These are phyloP conservation scores for Perilla frutescens DNA, from an alignment of 257 asterid genomes.

Conservation along the genomic window DNA sequence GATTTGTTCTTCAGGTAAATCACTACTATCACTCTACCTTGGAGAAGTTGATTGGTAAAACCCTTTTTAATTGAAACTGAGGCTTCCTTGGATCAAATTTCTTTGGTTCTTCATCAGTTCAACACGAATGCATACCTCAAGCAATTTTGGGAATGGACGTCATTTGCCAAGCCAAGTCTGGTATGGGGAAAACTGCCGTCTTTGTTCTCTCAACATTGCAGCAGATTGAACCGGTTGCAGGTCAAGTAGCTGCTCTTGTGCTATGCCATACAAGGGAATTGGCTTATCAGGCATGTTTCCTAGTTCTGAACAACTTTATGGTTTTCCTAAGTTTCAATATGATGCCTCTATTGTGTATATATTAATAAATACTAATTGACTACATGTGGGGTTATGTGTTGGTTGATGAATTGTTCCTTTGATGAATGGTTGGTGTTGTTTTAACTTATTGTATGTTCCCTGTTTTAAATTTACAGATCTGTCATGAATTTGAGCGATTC, in stretches of 20 bases:
- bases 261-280: conserved; percentile 90
- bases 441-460: conserved; percentile 22
- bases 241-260: conserved; percentile 91
- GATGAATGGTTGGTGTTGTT: neutral
- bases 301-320: neutral
- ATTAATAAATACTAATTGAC: neutral
- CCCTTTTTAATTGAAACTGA: conserved; percentile 78
- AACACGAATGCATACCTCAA: conserved; percentile 97
- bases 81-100: conserved; percentile 80
- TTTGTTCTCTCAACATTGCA: conserved; percentile 89
- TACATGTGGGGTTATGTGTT: neutral
- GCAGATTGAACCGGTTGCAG: conserved; percentile 86
- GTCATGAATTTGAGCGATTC: conserved; percentile 91
- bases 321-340: neutral
- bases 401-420: neutral
- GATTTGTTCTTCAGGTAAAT: conserved; percentile 73
- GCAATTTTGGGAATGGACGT: conserved; percentile 96
- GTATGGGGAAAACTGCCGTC: conserved; percentile 97
- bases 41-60: conserved; percentile 78
- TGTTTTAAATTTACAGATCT: conserved; percentile 60
- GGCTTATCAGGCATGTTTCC: conserved; percentile 78
- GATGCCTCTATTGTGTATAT: neutral
- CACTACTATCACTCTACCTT: conserved; percentile 63
- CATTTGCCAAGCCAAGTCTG: conserved; percentile 93
- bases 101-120: conserved; percentile 88